Base-by-base conservation (phyloP, 495 filamentous ascomycete species). In the Penicillium egyptiacum region DNA sequence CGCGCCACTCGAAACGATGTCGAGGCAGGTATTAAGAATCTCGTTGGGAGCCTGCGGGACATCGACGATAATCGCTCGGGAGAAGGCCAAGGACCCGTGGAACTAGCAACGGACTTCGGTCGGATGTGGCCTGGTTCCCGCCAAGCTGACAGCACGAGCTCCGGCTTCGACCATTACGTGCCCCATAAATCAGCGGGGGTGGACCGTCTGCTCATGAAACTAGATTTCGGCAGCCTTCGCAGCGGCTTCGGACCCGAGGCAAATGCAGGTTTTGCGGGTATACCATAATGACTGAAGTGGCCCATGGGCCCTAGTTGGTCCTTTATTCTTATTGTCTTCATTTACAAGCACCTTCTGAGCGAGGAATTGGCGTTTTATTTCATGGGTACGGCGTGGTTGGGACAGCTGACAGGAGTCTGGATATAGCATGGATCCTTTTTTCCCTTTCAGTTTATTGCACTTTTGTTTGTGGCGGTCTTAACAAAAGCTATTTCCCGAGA, bases 121-220 rank as follows among this genome's bases (percentile, higher is more conserved):
- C 61, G 66, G 23, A 53, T 47, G 50, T 61, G 54, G 57, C 44
- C 49, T 17, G 58, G 56, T 16, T 43, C 20, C 30, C 45, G 40
- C 17, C 35, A 43, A 41, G 59, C 61, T 25, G 52, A 37, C 19
- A 53, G 46, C 44, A 26, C 60, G 30, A 67, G 69, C 17, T 57
- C 70, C 9, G 68, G 71, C 5, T 77, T 71, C 20, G 67, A 59
- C n/a, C 69, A 72, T 39, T 91, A 86, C 67, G 78, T 82, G 50
- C 86, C 88, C 7, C 78, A 81, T 52, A 83, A 84, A 43, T 80
- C 85, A 4, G 86, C 85, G 3, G 88, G 90, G 8, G 83, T 94
- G 22, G 89, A 93, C 74, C 77, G 88, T 50, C 75, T 96, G 66
- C 66, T 96, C 43, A 92, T 95, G 88, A 92, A 93, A 68, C 73